Evolutionary conservation across 805 yeast genomes (phyloP).

Genomic region (Wickerhamomyces subpelliculosus): DNA sequence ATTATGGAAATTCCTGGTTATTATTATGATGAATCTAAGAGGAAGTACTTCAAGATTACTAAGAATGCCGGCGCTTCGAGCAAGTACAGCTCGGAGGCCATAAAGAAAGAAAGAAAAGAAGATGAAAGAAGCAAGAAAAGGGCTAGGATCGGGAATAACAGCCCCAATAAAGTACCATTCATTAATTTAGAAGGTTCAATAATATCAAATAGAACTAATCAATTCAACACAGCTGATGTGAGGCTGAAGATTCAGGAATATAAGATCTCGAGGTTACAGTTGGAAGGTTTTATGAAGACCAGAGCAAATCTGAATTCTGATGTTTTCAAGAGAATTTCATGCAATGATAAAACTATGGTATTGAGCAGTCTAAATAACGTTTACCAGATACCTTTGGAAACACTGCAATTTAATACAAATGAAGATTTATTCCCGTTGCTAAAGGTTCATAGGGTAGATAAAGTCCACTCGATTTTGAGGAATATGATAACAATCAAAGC

Average conservation of each 20-base stretch:
- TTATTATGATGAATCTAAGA: conserved; percentile 17
- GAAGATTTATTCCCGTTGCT: neutral
- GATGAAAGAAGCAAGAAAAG: conserved; percentile 4
- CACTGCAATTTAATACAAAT: too few species aligned
- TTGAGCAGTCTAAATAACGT: neutral
- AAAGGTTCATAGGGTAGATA: conserved; percentile 5
- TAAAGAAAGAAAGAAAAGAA: conserved; percentile 10
- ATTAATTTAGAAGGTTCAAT: too few species aligned
- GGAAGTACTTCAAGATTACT: conserved; percentile 21
- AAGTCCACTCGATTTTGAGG: conserved; percentile 8
- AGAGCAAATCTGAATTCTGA: neutral
- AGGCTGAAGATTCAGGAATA: too few species aligned
- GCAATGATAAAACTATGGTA: neutral
- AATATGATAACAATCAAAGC: neutral
- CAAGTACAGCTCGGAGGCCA: conserved; percentile 7
- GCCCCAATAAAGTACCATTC: too few species aligned
- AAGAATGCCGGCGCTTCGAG: conserved; percentile 7
- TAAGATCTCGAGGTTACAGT: neutral
- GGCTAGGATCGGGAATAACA: neutral
- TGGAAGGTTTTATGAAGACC: neutral
- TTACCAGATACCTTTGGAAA: neutral
- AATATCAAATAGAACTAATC: too few species aligned
- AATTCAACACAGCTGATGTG: neutral
- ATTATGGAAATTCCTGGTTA: conserved; percentile 19
- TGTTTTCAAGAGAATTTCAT: neutral